Conservation (phyloP, 2,329 filamentous ascomycete species). For the Blumeria graminis region DNA sequence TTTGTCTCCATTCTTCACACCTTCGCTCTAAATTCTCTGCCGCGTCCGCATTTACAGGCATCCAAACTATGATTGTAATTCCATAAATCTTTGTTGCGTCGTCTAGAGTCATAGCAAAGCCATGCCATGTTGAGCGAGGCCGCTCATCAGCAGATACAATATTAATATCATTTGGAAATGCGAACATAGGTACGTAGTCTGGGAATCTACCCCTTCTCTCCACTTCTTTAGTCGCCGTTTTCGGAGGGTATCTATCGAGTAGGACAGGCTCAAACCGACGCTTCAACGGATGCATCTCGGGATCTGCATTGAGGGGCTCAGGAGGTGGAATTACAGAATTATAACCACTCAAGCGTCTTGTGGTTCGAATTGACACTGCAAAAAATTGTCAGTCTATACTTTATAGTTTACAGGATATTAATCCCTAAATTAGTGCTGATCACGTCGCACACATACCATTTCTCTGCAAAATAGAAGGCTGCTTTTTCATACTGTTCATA, state of each 20-base stretch:
- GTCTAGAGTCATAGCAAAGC: slow-evolving; percentile 89
- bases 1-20: slow-evolving; percentile 66
- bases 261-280: slow-evolving; percentile 89
- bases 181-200: slow-evolving; percentile 98
- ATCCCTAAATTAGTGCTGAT: background rate
- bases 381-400: slow-evolving; percentile 2
- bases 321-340: slow-evolving; percentile 92
- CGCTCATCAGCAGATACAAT: slow-evolving; percentile 89
- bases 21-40: slow-evolving; percentile 64
- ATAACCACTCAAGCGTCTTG: slow-evolving; percentile 82
- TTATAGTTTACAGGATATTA: background rate
- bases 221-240: slow-evolving; percentile 55
- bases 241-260: slow-evolving; percentile 77
- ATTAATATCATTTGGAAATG: slow-evolving; percentile 92
- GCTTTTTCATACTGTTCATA: slow-evolving; percentile 84
- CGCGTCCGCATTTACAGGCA: slow-evolving; percentile 55
- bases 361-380: slow-evolving; percentile 47
- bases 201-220: slow-evolving; percentile 68
- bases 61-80: slow-evolving; percentile 81
- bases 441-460: slow-evolving; percentile 31
- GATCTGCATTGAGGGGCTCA: slow-evolving; percentile 69
- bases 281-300: slow-evolving; percentile 87
- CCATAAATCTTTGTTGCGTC: slow-evolving; percentile 84
- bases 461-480: slow-evolving; percentile 44
- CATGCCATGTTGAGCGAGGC: slow-evolving; percentile 93